phyloP scores from a whole-genome alignment of 306 rosid genomes.

The Prunus persica region Prunus_persica_NCBIv2 NC_034015.1:19359501-19360000 shows the following conservation, averaged over 20 bases:
- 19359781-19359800: neutral
- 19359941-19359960: slow-evolving; percentile 10
- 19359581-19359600: neutral
- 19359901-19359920: neutral
- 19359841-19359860: neutral
- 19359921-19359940: neutral
- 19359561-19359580: slow-evolving; percentile 15
- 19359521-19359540: neutral
- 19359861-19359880: neutral
- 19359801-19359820: neutral
- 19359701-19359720: neutral
- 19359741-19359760: neutral
- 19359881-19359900: neutral
- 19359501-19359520: neutral
- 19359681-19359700: neutral
- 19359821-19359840: neutral
- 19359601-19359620: slow-evolving; percentile 7
- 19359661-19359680: neutral
- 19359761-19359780: neutral
- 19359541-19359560: neutral
- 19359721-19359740: slow-evolving; percentile 2
- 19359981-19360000: slow-evolving; percentile 8
- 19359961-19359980: slow-evolving; percentile 7
- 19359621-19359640: slow-evolving; percentile 3
- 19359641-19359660: neutral